A percentile compares a stretch with the other conserved stretches of the same genome.
Conservation (phyloP, 257 asterid genomes). For the Scutellaria barbata region DNA sequence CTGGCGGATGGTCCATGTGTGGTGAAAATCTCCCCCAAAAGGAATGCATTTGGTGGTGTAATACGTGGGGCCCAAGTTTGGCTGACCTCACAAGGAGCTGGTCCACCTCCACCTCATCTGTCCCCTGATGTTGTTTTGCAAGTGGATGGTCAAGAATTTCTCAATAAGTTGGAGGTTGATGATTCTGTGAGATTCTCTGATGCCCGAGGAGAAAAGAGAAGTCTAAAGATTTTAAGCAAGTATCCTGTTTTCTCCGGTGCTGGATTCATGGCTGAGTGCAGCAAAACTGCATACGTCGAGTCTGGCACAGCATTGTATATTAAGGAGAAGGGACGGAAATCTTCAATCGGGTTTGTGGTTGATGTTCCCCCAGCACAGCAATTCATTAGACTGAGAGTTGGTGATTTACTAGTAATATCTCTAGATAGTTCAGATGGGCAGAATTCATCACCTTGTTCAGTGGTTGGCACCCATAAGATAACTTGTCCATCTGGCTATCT, state of each 20-base stretch:
- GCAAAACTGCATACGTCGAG: constrained; percentile 60
- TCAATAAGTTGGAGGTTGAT: constrained; percentile 49
- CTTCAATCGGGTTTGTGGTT: constrained; percentile 55
- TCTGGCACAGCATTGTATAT: constrained; percentile 56
- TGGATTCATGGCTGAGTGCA: constrained; percentile 69
- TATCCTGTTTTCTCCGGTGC: constrained; percentile 61
- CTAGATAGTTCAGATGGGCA: constrained; percentile 58
- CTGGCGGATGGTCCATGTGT: constrained; percentile 66
- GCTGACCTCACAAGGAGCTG: constrained; percentile 57
- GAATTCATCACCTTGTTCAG: constrained; percentile 41
- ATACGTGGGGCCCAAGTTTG: constrained; percentile 61
- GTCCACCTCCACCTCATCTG: constrained; percentile 67
- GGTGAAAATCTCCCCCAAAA: constrained; percentile 66
- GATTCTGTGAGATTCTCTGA: constrained; percentile 60
- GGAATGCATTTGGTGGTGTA: constrained; percentile 54
- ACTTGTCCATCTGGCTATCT: constrained; percentile 73
- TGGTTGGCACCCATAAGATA: constrained; percentile 49
- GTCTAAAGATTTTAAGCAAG: constrained; percentile 53
- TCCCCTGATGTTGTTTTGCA: constrained; percentile 59
- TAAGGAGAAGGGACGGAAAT: constrained; percentile 51
- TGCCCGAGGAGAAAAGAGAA: constrained; percentile 60
- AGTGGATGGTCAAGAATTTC: constrained; percentile 59
- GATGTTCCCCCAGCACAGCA: constrained; percentile 64
- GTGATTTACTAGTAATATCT: constrained; percentile 63
- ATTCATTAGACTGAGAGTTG: constrained; percentile 60